These are phyloP conservation scores for Eutrema salsugineum DNA, from an alignment of 441 rosid species.

Conservation along the genomic window DNA sequence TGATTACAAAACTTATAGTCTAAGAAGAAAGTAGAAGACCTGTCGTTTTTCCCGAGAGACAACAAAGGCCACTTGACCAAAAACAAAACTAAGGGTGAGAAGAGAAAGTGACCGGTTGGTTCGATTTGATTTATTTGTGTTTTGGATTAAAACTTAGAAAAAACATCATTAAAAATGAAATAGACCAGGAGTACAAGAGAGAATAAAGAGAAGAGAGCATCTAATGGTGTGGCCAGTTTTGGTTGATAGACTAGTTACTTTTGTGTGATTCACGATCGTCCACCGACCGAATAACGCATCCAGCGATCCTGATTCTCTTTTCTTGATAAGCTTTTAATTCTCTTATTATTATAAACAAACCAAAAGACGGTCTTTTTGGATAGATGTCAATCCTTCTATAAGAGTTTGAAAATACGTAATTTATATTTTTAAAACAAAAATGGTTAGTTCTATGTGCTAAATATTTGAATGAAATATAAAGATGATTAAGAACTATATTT, in stretches of 20 bases:
- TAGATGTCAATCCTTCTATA: background rate
- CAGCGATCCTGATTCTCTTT: constrained; percentile 2
- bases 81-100: background rate
- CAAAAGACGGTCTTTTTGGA: background rate
- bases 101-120: constrained; percentile 10
- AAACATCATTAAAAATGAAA: background rate
- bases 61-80: background rate
- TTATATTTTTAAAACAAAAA: background rate
- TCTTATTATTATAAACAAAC: background rate
- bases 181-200: background rate
- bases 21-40: background rate
- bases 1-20: background rate
- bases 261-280: background rate
- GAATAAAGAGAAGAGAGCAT: background rate
- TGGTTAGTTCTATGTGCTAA: background rate
- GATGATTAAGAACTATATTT: background rate
- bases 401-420: background rate
- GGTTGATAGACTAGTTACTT: background rate
- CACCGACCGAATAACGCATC: constrained; percentile 11
- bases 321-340: too few species aligned
- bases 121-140: background rate
- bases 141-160: background rate
- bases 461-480: background rate
- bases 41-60: background rate
- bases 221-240: background rate